A percentile compares a stretch with the other conserved stretches of the same genome.
phyloP scores from a whole-genome alignment of 1,139 yeast genomes.

The Nematodospora anomalae region DNA sequence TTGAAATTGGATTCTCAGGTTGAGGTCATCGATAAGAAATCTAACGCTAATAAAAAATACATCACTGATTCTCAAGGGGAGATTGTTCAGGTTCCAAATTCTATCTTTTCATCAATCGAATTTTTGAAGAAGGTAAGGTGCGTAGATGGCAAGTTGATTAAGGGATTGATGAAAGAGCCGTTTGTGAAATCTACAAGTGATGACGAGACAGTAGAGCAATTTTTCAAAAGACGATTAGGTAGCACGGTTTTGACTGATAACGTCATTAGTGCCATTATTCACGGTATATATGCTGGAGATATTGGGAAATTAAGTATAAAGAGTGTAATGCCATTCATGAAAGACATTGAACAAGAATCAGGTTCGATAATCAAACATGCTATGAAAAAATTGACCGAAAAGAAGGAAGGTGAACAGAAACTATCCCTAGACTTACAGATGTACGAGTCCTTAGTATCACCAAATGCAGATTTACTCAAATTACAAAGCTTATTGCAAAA shows the following conservation, averaged over 20 bases:
- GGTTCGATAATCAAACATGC: constrained; percentile 56
- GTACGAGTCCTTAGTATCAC: constrained; percentile 38
- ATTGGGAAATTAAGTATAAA: constrained; percentile 62
- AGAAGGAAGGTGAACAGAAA: constrained; percentile 10
- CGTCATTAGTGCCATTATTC: constrained; percentile 75
- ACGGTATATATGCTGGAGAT: constrained; percentile 94
- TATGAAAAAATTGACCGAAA: constrained; percentile 16
- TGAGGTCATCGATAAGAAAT: constrained; percentile 46
- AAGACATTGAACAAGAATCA: constrained; percentile 54
- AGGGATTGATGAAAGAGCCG: constrained; percentile 44
- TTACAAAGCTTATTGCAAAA: constrained; percentile 38
- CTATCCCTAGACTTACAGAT: constrained; percentile 20
- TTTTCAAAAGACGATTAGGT: constrained; percentile 71
- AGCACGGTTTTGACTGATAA: constrained; percentile 53
- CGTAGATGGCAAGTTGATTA: constrained; percentile 18
- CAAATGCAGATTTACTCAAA: constrained; percentile 34
- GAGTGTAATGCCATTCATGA: constrained; percentile 54
- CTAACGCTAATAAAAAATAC: constrained; percentile 64
- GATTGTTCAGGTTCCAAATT: constrained; percentile 57
- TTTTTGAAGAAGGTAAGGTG: constrained; percentile 34
- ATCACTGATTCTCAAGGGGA: constrained; percentile 40
- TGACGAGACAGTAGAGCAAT: constrained; percentile 75
- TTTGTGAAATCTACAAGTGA: constrained; percentile 28
- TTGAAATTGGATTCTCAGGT: constrained; percentile 44
- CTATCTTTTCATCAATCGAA: constrained; percentile 32